Percentiles rank a stretch among this genome's conserved stretches.
Evolutionary conservation across 495 filamentous ascomycete species (phyloP).

Genomic region (Xylaria venustula): DNA sequence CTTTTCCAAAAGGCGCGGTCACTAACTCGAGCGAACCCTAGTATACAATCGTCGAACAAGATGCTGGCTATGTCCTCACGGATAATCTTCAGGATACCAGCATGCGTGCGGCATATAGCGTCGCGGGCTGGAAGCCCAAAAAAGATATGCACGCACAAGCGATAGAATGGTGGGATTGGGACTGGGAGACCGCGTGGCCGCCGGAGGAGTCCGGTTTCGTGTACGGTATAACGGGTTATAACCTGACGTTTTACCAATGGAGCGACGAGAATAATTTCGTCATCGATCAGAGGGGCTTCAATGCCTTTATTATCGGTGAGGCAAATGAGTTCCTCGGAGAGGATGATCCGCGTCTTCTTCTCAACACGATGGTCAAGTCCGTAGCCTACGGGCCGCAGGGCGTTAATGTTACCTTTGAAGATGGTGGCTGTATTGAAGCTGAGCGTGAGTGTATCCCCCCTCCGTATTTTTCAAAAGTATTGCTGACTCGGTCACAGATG

Average conservation of each 20-base stretch:
- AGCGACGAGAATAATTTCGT: conserved; percentile 65
- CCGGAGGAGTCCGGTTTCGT: conserved; percentile 38
- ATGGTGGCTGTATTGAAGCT: conserved; percentile 61
- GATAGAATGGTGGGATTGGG: conserved; percentile 57
- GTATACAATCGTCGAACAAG: conserved; percentile 46
- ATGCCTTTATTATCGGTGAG: conserved; percentile 57
- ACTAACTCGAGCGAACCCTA: no score
- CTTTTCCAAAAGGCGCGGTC: no score
- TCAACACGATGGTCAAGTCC: conserved; percentile 59
- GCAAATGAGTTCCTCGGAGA: conserved; percentile 59
- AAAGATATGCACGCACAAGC: conserved; percentile 59
- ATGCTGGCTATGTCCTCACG: conserved; percentile 57
- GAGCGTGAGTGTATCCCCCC: conserved; percentile 50
- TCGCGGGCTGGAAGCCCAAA: conserved; percentile 65
- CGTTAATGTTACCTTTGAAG: conserved; percentile 56
- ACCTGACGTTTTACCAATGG: conserved; percentile 38
- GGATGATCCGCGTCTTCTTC: conserved; percentile 57
- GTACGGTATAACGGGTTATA: conserved; percentile 33
- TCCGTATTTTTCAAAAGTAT: conserved; percentile 20
- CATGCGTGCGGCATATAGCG: conserved; percentile 55
- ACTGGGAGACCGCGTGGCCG: conserved; percentile 55
- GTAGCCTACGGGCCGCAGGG: conserved; percentile 55
- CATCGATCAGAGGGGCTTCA: conserved; percentile 67
- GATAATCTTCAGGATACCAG: conserved; percentile 65
- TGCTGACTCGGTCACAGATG: conserved; percentile 22